Evolutionary conservation across 2,329 filamentous ascomycete species (phyloP).

Genomic region (Raffaelea deltoideospora): DNA sequence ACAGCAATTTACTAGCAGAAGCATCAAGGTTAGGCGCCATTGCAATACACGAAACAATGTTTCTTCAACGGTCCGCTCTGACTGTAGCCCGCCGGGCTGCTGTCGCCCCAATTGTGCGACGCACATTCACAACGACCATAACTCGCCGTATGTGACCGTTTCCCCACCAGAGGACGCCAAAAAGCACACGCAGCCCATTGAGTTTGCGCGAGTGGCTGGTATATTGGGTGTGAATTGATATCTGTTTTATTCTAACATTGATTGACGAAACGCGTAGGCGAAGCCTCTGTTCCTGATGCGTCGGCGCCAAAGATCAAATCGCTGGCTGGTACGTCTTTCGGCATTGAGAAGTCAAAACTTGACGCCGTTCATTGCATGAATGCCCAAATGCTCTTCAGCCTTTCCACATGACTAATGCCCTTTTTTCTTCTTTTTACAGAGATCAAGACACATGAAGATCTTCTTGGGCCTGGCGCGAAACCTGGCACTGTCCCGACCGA

Average conservation of each 20-base stretch:
- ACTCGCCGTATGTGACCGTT: conserved; percentile 37
- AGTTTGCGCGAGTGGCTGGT: background rate
- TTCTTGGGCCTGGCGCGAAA: conserved; percentile 67
- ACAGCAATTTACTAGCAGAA: no score
- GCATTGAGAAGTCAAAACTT: conserved; percentile 1
- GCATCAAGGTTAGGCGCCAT: no score
- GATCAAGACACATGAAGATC: conserved; percentile 67
- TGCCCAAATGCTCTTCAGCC: no score
- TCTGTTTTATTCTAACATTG: background rate
- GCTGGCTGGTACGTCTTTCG: conserved; percentile 26
- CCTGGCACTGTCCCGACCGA: conserved; percentile 82
- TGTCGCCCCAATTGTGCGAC: conserved; percentile 35
- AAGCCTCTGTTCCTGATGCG: conserved; percentile 8
- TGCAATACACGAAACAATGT: no score
- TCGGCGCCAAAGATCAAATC: conserved; percentile 21
- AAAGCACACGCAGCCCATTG: background rate
- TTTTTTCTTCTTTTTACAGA: conserved; percentile 49
- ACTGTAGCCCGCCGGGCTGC: conserved; percentile 45
- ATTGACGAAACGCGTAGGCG: no score
- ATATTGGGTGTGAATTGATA: background rate
- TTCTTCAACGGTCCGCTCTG: conserved; percentile 47
- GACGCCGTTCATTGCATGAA: conserved; percentile 1
- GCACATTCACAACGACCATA: conserved; percentile 44
- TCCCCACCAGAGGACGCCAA: background rate
- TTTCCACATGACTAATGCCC: no score